Percentiles rank a stretch among this genome's conserved stretches.
Evolutionary conservation across 1,139 yeast genomes (phyloP).

Genomic region (Yamadazyma jaroonii): DNA sequence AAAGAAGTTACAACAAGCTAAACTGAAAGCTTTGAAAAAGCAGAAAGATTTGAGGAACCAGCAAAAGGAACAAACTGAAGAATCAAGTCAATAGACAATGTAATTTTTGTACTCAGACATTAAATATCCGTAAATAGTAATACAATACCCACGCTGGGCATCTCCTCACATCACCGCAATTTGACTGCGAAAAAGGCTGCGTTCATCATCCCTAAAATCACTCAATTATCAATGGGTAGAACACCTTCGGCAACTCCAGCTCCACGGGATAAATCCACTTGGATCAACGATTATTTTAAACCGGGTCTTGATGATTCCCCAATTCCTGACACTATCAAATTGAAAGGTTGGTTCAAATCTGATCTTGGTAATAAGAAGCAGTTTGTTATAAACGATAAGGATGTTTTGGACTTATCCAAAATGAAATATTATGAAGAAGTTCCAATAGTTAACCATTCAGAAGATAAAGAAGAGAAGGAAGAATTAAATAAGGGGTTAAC

Average conservation of each 20-base stretch:
- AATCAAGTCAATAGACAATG: not conserved
- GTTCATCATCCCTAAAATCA: too few species aligned
- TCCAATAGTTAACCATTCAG: slow-evolving; percentile 16
- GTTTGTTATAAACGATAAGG: slow-evolving; percentile 11
- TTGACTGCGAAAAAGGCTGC: too few species aligned
- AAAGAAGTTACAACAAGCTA: slow-evolving; percentile 35
- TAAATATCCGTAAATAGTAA: too few species aligned
- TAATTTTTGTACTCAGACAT: not conserved
- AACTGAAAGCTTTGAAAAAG: slow-evolving; percentile 32
- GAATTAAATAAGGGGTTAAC: slow-evolving; percentile 21
- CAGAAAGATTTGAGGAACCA: slow-evolving; percentile 9
- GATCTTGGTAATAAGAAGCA: slow-evolving; percentile 8
- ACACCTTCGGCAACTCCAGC: slow-evolving; percentile 20
- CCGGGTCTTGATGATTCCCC: slow-evolving; percentile 23
- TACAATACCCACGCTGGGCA: too few species aligned
- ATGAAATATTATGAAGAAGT: slow-evolving; percentile 25
- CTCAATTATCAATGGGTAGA: slow-evolving; percentile 12
- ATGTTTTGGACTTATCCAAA: slow-evolving; percentile 28
- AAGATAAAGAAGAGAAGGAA: slow-evolving; percentile 10
- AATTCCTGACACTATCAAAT: slow-evolving; percentile 18
- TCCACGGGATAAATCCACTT: slow-evolving; percentile 15
- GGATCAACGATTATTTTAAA: slow-evolving; percentile 44
- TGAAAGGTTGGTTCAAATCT: slow-evolving; percentile 44
- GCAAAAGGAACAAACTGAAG: slow-evolving; percentile 2
- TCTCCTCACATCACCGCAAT: too few species aligned